These are phyloP conservation scores for Myxozyma udenii DNA, from an alignment of 805 yeast genomes.

Conservation along the genomic window DNA sequence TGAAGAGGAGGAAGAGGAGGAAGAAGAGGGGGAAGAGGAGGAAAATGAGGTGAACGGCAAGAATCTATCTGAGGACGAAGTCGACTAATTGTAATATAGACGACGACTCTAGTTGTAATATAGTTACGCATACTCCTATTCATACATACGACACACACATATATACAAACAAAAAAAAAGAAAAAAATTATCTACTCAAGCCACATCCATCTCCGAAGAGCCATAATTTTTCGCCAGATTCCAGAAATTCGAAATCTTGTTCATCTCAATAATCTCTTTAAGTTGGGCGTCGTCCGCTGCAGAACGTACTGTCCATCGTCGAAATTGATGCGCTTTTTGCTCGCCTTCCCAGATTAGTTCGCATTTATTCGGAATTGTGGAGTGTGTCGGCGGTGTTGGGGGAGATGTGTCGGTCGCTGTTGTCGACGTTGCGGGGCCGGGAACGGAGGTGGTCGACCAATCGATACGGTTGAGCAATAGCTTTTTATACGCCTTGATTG, in stretches of 20 bases:
- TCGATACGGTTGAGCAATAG: conserved; percentile 59
- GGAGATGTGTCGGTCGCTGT: not conserved
- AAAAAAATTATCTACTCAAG: too few species aligned
- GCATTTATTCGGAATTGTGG: conserved; percentile 22
- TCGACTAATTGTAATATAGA: not conserved
- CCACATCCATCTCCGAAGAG: too few species aligned
- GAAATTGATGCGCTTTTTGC: conserved; percentile 27
- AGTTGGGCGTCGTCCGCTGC: conserved; percentile 27
- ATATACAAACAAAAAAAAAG: not conserved
- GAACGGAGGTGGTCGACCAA: conserved; percentile 53
- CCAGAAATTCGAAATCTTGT: conserved; percentile 26
- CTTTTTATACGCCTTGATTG: conserved; percentile 59
- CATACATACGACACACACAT: too few species aligned
- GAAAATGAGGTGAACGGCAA: conserved; percentile 7
- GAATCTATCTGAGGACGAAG: conserved; percentile 1
- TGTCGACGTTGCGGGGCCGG: not conserved
- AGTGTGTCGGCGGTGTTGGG: not conserved
- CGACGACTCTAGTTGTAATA: not conserved
- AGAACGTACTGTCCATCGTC: conserved; percentile 19
- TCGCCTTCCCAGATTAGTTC: conserved; percentile 34
- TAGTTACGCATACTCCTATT: not conserved
- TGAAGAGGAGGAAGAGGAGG: conserved; percentile 22
- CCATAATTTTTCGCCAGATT: conserved; percentile 27
- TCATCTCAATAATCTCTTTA: conserved; percentile 19
- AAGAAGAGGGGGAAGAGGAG: conserved; percentile 14